Base-by-base conservation (phyloP, 805 yeast genomes). In the Wickerhamomyces pijperi region DNA sequence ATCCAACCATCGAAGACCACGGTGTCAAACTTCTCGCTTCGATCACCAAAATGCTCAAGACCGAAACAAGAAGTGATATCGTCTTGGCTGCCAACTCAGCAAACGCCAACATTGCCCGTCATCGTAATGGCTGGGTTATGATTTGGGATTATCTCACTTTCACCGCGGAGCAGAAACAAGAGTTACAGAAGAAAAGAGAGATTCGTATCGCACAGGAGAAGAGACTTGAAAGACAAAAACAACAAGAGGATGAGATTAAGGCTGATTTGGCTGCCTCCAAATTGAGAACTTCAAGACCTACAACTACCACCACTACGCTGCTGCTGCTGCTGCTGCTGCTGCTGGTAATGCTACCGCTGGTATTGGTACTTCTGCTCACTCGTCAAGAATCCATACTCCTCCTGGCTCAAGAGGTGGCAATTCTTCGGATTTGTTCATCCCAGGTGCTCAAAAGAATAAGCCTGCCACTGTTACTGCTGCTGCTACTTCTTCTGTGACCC, bases 41-140 rank as follows among this genome's bases (percentile, higher is more conserved):
- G 11, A 61, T 88, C 28, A 67, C 72, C 23, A 47, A 51, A 2
- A 72, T 82, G 17, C 51, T 73, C 7, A 44, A 55, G 4, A 51
- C 55, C 0, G 97, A 88, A 45, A 53, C 60, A 3, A 70, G 97
- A 46, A 88, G 83, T 39, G 97, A 88, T 58, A 68, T 88, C 49
- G 82, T 75, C 50, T 62, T 88, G 28, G 79, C 95, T 1, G 76
- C 86, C 0, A 75, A 68, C 55, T 88, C 92, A 2, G 64, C 82
- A 38, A 61, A 73, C 38, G 88, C 86, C 0, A 78, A 78, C 43
- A 58, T 82, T 19, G 72, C 70, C 41, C 73, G 84, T 1, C 64
- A 76, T 34, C 57, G 72, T 17, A 65, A 62, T 29, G 58, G 60
- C 0, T 71, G 82, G 69, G 59, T 74, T 3, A 68, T 65, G 34